Evolutionary conservation across 2,329 filamentous ascomycete genomes (phyloP), one percentile per base, ranked within the genome.

Genomic region (Epichloe bromicola): DNA sequence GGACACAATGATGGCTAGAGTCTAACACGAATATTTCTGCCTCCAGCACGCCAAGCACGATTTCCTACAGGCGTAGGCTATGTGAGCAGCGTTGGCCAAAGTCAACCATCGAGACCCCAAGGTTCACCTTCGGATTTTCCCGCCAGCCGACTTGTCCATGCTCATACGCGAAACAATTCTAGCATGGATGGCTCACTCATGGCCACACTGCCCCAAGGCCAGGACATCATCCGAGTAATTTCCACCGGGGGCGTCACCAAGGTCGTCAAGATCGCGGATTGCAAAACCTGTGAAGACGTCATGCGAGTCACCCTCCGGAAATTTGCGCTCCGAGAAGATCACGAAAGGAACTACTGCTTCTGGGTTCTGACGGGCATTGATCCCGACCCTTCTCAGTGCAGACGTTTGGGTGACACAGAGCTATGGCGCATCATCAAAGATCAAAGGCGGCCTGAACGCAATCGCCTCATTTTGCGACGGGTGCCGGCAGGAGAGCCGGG

Each of bases 331-430:
- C 86, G 89, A 20, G 89, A 95, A 63, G 87, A 91, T 55, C 89
- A 96, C 61, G 86, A 93, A 64, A 82, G 89, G 60, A 95, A 94
- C 62, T 97, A 95, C 70, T 96, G 90, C 71, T 97, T 98, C 70
- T 97, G 93, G 74, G 85, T 95, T 1, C 74, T 97, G 53, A 84
- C 88, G 57, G 91, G 90, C 48, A 73, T 88, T 39, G 88, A 96
- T 46, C 83, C 90, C 2, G 85, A 93, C 58, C 85, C 88, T 33
- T 79, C 77, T 47, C 82, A 89, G 62, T 94, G 88, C 65, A 83
- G 89, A 54, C 82, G 87, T 47, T 74, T 97, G 39, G 83, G 84
- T 36, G 93, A 98, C 61, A 83, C 82, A 4, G 93, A 98, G 65
- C 73, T 98, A 11, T 86, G 93, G 76, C 83, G 88, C 54, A 87